A percentile compares a stretch with the other conserved stretches of the same genome.
These are phyloP conservation scores for Lactarius deliciosus DNA, from an alignment of 768 basidiomycete species.

Conservation along the genomic window DNA sequence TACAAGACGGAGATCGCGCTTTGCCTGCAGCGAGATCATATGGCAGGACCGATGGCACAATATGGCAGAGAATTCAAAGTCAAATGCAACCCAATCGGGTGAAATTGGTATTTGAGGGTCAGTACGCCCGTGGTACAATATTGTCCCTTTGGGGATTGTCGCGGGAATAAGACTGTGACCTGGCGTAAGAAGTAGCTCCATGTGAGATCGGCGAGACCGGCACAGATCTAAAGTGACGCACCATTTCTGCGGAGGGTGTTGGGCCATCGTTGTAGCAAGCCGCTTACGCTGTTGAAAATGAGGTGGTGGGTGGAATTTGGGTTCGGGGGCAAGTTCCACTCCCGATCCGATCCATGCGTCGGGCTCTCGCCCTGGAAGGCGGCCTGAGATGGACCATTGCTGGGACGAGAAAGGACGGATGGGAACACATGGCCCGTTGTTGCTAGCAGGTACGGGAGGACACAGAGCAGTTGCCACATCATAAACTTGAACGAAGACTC, in stretches of 20 bases:
- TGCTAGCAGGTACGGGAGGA: background rate
- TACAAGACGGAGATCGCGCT: constrained; percentile 23
- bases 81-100: constrained; percentile 28
- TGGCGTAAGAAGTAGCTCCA: background rate
- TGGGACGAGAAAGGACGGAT: constrained; percentile 20
- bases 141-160: constrained; percentile 24
- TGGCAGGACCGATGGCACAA: background rate
- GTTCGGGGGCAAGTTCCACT: constrained; percentile 30
- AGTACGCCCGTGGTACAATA: constrained; percentile 27
- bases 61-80: constrained; percentile 25
- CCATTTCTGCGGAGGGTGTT: constrained; percentile 36
- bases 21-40: constrained; percentile 17
- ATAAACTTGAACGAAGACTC: background rate
- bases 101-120: constrained; percentile 6
- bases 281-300: constrained; percentile 38
- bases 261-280: constrained; percentile 42
- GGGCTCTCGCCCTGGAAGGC: background rate
- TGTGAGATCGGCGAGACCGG: background rate
- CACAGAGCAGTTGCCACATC: background rate
- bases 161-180: constrained; percentile 26
- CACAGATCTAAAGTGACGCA: constrained; percentile 1
- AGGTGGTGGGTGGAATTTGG: constrained; percentile 37
- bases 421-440: constrained; percentile 6
- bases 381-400: constrained; percentile 31
- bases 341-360: background rate